These are phyloP conservation scores for Picea glauca DNA, from an alignment of 75 land plant genomes.

Conservation along the genomic window DNA sequence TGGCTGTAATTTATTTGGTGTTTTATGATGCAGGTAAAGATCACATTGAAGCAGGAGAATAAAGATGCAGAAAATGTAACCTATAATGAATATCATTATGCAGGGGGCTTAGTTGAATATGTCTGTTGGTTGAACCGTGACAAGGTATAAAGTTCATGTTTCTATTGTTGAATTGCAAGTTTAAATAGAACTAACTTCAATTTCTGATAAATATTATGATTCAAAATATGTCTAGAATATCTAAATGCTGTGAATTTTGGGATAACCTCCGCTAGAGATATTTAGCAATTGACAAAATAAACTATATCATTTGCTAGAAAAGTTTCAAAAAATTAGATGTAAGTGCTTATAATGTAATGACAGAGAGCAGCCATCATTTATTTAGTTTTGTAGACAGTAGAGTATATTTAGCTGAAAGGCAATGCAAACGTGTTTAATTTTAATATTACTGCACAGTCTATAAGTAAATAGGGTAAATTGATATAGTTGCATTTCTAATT, in stretches of 20 bases:
- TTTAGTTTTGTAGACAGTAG: background rate
- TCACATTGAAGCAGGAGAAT: constrained; percentile 64
- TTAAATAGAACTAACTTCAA: background rate
- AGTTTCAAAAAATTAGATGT: background rate
- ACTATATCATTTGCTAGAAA: no score
- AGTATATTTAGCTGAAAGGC: background rate
- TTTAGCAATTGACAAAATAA: no score
- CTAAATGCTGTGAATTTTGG: background rate
- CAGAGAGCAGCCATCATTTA: no score
- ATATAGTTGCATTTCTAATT: background rate
- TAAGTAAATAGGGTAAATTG: background rate
- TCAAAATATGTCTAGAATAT: background rate
- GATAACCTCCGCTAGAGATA: background rate
- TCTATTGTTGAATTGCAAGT: background rate
- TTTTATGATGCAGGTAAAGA: constrained; percentile 59
- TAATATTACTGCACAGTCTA: background rate
- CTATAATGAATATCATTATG: constrained; percentile 65
- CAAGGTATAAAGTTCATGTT: constrained; percentile 48
- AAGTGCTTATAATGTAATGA: background rate
- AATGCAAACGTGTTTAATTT: background rate
- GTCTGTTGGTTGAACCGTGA: constrained; percentile 90
- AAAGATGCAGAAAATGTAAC: constrained; percentile 40
- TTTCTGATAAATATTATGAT: background rate
- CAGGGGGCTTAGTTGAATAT: constrained; percentile 92
- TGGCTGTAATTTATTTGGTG: background rate